Percentiles rank a stretch among this genome's conserved stretches.
phyloP scores from a whole-genome alignment of 305 asterid species.

The Fraxinus ornus region DNA sequence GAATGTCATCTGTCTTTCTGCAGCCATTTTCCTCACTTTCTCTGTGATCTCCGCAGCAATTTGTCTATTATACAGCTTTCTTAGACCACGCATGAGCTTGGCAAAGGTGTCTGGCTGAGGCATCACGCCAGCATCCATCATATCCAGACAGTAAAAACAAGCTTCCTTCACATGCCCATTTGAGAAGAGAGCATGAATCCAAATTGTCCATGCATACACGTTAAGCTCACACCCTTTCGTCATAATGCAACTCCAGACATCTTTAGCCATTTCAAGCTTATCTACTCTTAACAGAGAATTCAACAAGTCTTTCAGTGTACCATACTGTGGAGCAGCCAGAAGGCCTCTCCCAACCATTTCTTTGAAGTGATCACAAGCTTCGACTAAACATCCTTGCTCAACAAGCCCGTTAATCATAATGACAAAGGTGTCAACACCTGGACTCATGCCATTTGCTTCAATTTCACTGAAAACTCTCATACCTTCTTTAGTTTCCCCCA shows the following conservation, averaged over 20 bases:
- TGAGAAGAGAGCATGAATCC: constrained; percentile 87
- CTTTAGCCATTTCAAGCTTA: constrained; percentile 70
- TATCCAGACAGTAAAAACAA: constrained; percentile 76
- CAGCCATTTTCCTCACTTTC: constrained; percentile 84
- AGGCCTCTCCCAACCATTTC: constrained; percentile 90
- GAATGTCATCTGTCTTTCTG: constrained; percentile 71
- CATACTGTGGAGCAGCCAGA: constrained; percentile 76
- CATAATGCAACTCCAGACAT: constrained; percentile 70
- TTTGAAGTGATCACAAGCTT: constrained; percentile 78
- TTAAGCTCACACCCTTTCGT: constrained; percentile 81
- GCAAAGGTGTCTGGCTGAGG: constrained; percentile 98
- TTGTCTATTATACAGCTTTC: constrained; percentile 73
- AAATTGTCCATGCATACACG: constrained; percentile 84
- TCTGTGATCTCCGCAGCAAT: constrained; percentile 91
- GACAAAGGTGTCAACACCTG: constrained; percentile 72
- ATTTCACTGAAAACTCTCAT: constrained; percentile 54
- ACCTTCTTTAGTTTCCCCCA: constrained; percentile 72
- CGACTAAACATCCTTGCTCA: constrained; percentile 55
- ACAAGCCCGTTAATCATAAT: constrained; percentile 68
- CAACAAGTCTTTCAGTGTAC: constrained; percentile 67
- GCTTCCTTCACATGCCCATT: constrained; percentile 86
- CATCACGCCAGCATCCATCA: constrained; percentile 90
- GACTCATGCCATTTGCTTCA: constrained; percentile 66
- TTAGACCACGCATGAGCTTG: constrained; percentile 75
- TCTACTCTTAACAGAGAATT: constrained; percentile 75